Base-by-base conservation (phyloP, 2,329 filamentous ascomycete genomes). In the Immersiporthe knoxdaviesiana region DNA sequence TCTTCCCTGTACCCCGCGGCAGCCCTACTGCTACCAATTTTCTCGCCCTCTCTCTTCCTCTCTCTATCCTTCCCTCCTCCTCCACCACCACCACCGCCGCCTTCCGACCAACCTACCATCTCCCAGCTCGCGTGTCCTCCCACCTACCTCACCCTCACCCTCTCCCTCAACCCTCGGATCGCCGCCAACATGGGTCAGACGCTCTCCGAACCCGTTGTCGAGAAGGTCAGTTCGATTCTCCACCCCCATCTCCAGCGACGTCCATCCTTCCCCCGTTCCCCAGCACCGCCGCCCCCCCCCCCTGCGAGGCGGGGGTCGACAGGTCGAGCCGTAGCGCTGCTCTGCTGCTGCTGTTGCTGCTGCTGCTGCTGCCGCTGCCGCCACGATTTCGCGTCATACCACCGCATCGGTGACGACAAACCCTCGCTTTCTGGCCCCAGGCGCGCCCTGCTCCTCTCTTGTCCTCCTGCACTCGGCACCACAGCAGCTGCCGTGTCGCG, bases 151-250 rank as follows among this genome's bases (percentile, higher is more conserved):
- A 11, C 7, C 52, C 50, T 30, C 27, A 54, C 7, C 60, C 54
- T 61, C 37, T 35, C 44, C 54, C 69, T 47, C 54, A n/a, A 61
- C 44, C 56, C 18, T 18, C 12, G 35, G 21, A 24, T 10, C 67
- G 81, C 79, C 67, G 81, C 79, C 83, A 47, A 47, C 44, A 99
- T 99, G 96, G 96, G 96, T 88, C 96, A 99, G 87, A 99, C 96
- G 82, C 91, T 99, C 79, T 98, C 95, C 78, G 96, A 99, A 87
- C 96, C 96, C 78, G 94, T 99, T 78, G 92, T 97, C 81, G 96
- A 98, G 81, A 99, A 99, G 94, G 96, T 99, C 88, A 80, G 88
- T 82, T 71, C 21, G 41, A 18, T 8, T 24, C 70, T n/a, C n/a
- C n/a, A n/a, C n/a, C 62, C 67, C 63, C 68, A n/a, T 70, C 30